Evolutionary conservation across 345 rosid genomes (phyloP), one percentile per base, ranked within the genome.

Genomic region (Eucalyptus erythrocorys): DNA sequence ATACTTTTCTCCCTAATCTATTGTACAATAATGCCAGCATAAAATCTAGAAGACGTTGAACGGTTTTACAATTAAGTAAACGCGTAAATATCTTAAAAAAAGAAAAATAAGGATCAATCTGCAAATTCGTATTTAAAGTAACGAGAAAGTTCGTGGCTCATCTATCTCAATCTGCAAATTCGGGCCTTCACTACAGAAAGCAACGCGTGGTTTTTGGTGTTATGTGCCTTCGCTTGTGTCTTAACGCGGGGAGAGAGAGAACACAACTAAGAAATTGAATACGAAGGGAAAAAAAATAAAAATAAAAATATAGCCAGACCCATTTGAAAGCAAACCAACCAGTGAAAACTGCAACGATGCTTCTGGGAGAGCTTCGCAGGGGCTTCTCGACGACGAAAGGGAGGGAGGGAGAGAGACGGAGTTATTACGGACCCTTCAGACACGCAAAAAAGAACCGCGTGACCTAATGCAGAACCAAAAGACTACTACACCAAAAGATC

Each of bases 1-100:
- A 2, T 50, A 16, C 8, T 0, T 50, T 50, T 50, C 8, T 3
- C 21, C 1, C 1, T 61, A 1, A 61, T 61, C 8, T 61, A 61
- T 27, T 30, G 68, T 61, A 27, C 2, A 2, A 5, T 61, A 30
- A 61, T 13, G 64, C 30, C 16, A 1, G 2, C 68, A 12, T 27
- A 61, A 61, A 59, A 61, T 61, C 68, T 61, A 61, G 32, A 27
- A 61, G 4, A 61, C 1, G 34, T 7, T 61, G 30, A 61, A 13
- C 68, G 16, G 32, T 61, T 27, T 61, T 30, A 13, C 3, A 4
- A 13, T 61, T 61, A 61, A 27, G 68, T 27, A 30, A 0, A 61
- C 3, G 34, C 34, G 3, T 61, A 61, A 34, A 27, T 30, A 61
- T 57, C 30, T 6, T 30, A 4, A 14, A 13, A 30, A 61, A 61